phyloP scores from a whole-genome alignment of 2,329 filamentous ascomycete genomes.

The Colletotrichum sp. region DNA sequence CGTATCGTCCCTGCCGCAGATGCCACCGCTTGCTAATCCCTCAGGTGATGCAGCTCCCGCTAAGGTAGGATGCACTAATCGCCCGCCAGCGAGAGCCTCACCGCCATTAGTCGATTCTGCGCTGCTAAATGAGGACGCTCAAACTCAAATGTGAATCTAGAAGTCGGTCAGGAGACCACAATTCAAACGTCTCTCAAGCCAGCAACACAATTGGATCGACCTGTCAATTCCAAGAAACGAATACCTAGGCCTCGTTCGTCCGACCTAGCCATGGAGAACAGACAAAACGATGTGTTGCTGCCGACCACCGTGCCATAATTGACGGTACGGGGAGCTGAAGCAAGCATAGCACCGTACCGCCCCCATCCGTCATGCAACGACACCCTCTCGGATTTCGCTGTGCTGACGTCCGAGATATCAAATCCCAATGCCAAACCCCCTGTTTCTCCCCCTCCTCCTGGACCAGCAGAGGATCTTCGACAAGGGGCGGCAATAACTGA shows the following conservation, averaged over 20 bases:
- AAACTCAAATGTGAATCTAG: background rate
- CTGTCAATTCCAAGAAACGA: background rate
- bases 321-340: background rate
- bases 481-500: conserved; percentile 3
- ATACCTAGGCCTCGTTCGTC: background rate
- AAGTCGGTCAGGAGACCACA: conserved; percentile 9
- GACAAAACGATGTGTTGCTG: background rate
- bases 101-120: conserved; percentile 11
- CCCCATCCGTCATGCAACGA: background rate
- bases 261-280: background rate
- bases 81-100: conserved; percentile 14
- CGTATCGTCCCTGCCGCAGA: background rate
- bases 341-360: background rate
- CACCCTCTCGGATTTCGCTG: background rate
- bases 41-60: conserved; percentile 12
- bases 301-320: background rate
- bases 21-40: conserved; percentile 6
- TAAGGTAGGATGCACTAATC: conserved; percentile 9
- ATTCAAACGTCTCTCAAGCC: background rate
- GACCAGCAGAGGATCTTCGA: background rate
- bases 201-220: background rate
- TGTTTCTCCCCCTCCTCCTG: background rate
- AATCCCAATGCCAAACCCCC: background rate
- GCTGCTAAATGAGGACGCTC: background rate
- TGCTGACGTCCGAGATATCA: conserved; percentile 3